Evolutionary conservation across 164 flowering plant genomes (phyloP), one percentile per base, ranked within the genome.

Genomic region (Chimonanthus salicifolius): DNA sequence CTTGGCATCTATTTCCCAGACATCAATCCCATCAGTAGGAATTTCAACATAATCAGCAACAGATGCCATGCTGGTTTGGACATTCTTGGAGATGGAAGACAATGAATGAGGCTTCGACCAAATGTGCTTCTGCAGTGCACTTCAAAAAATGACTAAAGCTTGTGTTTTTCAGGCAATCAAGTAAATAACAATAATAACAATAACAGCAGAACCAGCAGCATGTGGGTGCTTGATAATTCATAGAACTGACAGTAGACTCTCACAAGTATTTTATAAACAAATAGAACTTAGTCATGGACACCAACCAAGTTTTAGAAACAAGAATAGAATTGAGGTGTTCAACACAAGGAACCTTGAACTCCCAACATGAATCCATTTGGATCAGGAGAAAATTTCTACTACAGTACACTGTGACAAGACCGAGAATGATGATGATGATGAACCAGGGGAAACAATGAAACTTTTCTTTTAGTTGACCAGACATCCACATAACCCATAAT

Each of bases 1-100:
- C 49, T 78, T 82, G 33, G 77, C 72, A 84, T 93, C 94, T 78
- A 93, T 90, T 85, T 93, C 97, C 97, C 96, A 93, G 67, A 84
- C 97, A 84, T 93, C 94, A 68, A 78, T 84, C 74, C 85, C 88
- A 77, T 88, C 94, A 79, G 74, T 77, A 11, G 90, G 92, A 74
- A 88, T 83, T 71, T 77, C 82, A 49, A 90, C 81, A 80, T 84
- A 84, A 63, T 78, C 85, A 72, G 74, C 49, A 49, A 69, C 75
- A 58, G 62, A 44, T 74, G 78, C 81, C 10, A 51, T 75, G 44
- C 68, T 76, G 44, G 67, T 20, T 77, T 81, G 78, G 58, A 75
- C 87, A 33, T 50, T 78, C 77, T 83, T 80, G 21, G 48, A 50
- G 54, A 77, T 21, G 67, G 71, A 77, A 51, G 85, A 71, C 71